These are phyloP conservation scores for Priceomyces castillae DNA, from an alignment of 805 yeast species.

Conservation along the genomic window DNA sequence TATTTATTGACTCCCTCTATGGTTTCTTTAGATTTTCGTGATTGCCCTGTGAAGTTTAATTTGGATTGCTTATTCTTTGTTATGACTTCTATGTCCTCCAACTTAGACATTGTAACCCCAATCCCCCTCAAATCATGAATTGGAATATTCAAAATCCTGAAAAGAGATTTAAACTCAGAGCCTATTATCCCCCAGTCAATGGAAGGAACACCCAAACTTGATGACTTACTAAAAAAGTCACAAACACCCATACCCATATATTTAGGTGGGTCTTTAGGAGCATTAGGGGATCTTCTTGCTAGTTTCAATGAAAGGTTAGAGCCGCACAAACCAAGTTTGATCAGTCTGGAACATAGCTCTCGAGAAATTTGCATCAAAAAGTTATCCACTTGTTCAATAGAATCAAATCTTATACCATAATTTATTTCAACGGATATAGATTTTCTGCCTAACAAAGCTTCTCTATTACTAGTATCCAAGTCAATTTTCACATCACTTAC, in stretches of 20 bases:
- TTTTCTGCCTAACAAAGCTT: slow-evolving; percentile 52
- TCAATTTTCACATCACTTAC: slow-evolving; percentile 61
- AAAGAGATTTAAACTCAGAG: slow-evolving; percentile 55
- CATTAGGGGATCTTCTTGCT: slow-evolving; percentile 59
- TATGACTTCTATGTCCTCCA: slow-evolving; percentile 39
- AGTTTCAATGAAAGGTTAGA: slow-evolving; percentile 62
- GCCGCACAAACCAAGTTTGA: slow-evolving; percentile 47
- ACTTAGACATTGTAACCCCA: slow-evolving; percentile 63
- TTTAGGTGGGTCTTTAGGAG: slow-evolving; percentile 75
- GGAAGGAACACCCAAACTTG: slow-evolving; percentile 60
- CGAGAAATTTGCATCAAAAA: slow-evolving; percentile 58
- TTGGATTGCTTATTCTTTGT: slow-evolving; percentile 22
- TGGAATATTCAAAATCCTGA: slow-evolving; percentile 55
- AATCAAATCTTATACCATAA: slow-evolving; percentile 81
- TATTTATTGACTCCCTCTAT: background rate
- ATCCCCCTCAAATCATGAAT: slow-evolving; percentile 75
- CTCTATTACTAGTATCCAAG: slow-evolving; percentile 47
- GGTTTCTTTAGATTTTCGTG: background rate
- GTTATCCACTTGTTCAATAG: slow-evolving; percentile 55
- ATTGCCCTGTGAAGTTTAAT: slow-evolving; percentile 17
- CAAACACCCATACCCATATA: slow-evolving; percentile 83
- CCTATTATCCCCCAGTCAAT: slow-evolving; percentile 59
- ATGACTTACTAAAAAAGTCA: slow-evolving; percentile 57
- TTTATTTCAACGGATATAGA: slow-evolving; percentile 85
- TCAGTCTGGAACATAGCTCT: slow-evolving; percentile 58